These are phyloP conservation scores for Trifolium dubium DNA, from an alignment of 306 rosid genomes.

Conservation along the genomic window DNA sequence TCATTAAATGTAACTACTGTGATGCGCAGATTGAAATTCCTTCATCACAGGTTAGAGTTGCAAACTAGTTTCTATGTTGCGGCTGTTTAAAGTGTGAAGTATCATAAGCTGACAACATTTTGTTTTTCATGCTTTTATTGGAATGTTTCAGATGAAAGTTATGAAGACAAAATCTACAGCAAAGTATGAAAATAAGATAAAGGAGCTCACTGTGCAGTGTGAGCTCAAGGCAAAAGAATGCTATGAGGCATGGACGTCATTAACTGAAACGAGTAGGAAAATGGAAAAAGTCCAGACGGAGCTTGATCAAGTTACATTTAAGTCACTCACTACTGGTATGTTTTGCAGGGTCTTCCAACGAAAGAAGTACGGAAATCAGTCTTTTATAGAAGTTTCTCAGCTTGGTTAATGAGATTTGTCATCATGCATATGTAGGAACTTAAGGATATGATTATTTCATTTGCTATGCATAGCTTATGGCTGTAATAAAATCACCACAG, in stretches of 20 bases:
- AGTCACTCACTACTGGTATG: constrained; percentile 67
- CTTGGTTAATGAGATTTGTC: constrained; percentile 8
- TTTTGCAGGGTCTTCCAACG: constrained; percentile 10
- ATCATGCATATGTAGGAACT: constrained; percentile 17
- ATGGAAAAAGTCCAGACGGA: constrained; percentile 73
- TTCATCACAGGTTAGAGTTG: constrained; percentile 66
- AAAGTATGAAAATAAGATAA: constrained; percentile 73
- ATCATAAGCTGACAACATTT: constrained; percentile 29
- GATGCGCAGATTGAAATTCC: constrained; percentile 68
- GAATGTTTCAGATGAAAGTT: constrained; percentile 63
- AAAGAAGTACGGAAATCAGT: constrained; percentile 3
- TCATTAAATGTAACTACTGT: constrained; percentile 64
- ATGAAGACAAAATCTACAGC: constrained; percentile 67
- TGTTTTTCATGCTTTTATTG: constrained; percentile 45
- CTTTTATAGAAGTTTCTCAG: neutral
- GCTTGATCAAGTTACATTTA: constrained; percentile 71
- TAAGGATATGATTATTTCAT: constrained; percentile 28
- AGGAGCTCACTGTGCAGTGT: constrained; percentile 69
- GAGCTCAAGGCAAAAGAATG: constrained; percentile 81
- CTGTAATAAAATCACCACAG: constrained; percentile 18
- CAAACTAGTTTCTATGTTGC: constrained; percentile 39
- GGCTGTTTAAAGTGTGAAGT: constrained; percentile 37
- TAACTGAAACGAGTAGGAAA: constrained; percentile 73
- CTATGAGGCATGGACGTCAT: constrained; percentile 89
- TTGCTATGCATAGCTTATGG: constrained; percentile 12